These are phyloP conservation scores for Cutaneotrichosporon sp. DNA, from an alignment of 1,284 basidiomycete genomes.

Conservation along the genomic window DNA sequence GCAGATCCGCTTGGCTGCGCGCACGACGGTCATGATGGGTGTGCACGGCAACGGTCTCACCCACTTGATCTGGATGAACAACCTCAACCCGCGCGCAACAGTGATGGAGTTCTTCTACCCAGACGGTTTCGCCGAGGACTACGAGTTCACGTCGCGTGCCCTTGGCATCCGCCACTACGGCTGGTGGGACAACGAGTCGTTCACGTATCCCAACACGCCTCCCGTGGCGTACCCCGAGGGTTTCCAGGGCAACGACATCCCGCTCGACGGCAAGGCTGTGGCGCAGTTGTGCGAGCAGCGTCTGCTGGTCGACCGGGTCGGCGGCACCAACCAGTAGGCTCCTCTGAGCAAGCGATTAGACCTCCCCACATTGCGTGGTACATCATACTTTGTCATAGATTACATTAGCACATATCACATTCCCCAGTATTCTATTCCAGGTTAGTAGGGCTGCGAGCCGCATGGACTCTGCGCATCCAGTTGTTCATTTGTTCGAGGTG, in stretches of 20 bases:
- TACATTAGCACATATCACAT: slow-evolving; percentile 9
- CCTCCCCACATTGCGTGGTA: neutral
- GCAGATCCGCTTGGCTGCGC: slow-evolving; percentile 72
- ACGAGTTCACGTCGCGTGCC: slow-evolving; percentile 64
- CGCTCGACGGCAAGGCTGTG: slow-evolving; percentile 56
- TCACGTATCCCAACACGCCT: slow-evolving; percentile 58
- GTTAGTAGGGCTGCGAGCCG: neutral
- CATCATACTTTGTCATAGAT: slow-evolving; percentile 12
- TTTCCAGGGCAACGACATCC: slow-evolving; percentile 58
- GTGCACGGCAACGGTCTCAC: slow-evolving; percentile 78
- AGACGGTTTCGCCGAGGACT: slow-evolving; percentile 75
- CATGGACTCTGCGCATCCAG: slow-evolving; percentile 6
- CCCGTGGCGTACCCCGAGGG: slow-evolving; percentile 55
- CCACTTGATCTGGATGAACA: slow-evolving; percentile 73
- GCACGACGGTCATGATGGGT: slow-evolving; percentile 77
- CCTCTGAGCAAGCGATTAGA: neutral
- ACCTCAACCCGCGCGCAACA: slow-evolving; percentile 48
- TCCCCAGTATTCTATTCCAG: neutral
- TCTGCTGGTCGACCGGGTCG: slow-evolving; percentile 39
- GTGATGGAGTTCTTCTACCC: slow-evolving; percentile 64
- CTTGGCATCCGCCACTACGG: slow-evolving; percentile 73
- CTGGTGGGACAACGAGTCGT: slow-evolving; percentile 73
- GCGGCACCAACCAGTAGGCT: neutral
- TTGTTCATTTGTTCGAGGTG: neutral
- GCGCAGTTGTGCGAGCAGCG: slow-evolving; percentile 49